Conservation (phyloP, 768 basidiomycete genomes). For the Suillus subaureus region DNA sequence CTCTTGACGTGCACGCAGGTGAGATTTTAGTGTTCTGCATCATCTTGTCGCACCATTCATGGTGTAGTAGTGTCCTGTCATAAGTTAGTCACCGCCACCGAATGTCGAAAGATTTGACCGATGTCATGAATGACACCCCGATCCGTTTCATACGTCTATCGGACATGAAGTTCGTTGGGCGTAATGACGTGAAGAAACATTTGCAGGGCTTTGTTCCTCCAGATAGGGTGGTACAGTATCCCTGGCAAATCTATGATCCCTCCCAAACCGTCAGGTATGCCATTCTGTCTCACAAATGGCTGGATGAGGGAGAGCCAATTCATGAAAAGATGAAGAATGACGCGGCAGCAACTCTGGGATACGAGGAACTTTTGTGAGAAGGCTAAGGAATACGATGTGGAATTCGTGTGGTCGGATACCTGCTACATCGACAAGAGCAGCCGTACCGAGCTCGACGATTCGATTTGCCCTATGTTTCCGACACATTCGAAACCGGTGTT, state of each 20-base stretch:
- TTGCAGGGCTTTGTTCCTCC: not conserved
- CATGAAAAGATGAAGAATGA: not conserved
- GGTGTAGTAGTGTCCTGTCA: not conserved
- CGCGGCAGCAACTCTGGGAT: slow-evolving; percentile 2
- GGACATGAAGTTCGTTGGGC: not conserved
- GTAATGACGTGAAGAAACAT: not conserved
- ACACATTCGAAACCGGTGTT: not conserved
- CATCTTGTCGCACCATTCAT: not conserved
- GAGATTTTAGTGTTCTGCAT: not conserved
- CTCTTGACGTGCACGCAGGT: not conserved
- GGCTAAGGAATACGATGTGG: slow-evolving; percentile 21
- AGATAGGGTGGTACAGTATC: not conserved
- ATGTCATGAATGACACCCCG: not conserved
- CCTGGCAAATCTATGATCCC: not conserved
- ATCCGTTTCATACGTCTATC: not conserved
- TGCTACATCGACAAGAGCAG: slow-evolving; percentile 34
- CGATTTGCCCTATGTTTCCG: slow-evolving; percentile 35
- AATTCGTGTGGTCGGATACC: slow-evolving; percentile 31
- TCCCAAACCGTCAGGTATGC: slow-evolving; percentile 3
- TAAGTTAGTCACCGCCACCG: not conserved
- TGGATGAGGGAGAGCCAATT: slow-evolving; percentile 5
- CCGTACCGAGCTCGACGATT: slow-evolving; percentile 30
- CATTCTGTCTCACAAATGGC: slow-evolving; percentile 8
- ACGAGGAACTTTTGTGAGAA: slow-evolving; percentile 22
- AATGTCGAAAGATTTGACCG: not conserved